These are phyloP conservation scores for Boletellus sp. DNA, from an alignment of 768 basidiomycete genomes.

Conservation along the genomic window DNA sequence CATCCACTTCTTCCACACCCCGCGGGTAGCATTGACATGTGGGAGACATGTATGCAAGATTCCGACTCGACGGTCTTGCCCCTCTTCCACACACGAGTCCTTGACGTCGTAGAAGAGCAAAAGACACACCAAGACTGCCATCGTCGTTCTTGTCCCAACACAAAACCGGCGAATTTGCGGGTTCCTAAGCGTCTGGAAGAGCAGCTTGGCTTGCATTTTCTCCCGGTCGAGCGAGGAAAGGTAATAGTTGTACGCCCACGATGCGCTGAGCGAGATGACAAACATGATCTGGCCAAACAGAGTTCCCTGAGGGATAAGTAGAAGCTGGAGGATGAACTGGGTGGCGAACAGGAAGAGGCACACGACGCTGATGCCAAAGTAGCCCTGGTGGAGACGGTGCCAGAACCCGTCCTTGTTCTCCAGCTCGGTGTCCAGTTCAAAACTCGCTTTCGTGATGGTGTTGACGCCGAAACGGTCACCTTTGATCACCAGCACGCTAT, in stretches of 20 bases:
- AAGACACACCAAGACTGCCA: slow-evolving; percentile 19
- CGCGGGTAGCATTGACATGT: slow-evolving; percentile 10
- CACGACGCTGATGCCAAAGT: slow-evolving; percentile 9
- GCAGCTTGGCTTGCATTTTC: slow-evolving; percentile 19
- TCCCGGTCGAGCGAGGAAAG: slow-evolving; percentile 32
- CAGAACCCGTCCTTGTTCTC: slow-evolving; percentile 1
- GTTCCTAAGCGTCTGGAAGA: slow-evolving; percentile 12
- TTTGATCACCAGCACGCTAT: slow-evolving; percentile 21
- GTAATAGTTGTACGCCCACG: slow-evolving; percentile 31
- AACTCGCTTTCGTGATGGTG: slow-evolving; percentile 25
- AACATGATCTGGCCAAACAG: slow-evolving; percentile 35
- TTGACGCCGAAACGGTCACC: slow-evolving; percentile 25
- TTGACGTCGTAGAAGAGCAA: slow-evolving; percentile 12
- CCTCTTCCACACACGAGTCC: slow-evolving; percentile 9
- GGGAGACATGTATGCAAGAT: slow-evolving; percentile 18
- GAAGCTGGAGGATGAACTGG: slow-evolving; percentile 31
- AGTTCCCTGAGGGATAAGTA: slow-evolving; percentile 31
- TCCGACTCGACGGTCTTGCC: slow-evolving; percentile 13
- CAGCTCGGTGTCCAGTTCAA: slow-evolving; percentile 9
- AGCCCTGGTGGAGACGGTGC: slow-evolving; percentile 1
- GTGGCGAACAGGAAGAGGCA: slow-evolving; percentile 26
- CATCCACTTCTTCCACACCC: slow-evolving; percentile 21
- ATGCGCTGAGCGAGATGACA: slow-evolving; percentile 23
- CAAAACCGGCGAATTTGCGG: slow-evolving; percentile 12
- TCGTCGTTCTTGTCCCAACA: slow-evolving; percentile 17